Conservation (phyloP, 495 filamentous ascomycete genomes). For the Talaromyces liani region DNA sequence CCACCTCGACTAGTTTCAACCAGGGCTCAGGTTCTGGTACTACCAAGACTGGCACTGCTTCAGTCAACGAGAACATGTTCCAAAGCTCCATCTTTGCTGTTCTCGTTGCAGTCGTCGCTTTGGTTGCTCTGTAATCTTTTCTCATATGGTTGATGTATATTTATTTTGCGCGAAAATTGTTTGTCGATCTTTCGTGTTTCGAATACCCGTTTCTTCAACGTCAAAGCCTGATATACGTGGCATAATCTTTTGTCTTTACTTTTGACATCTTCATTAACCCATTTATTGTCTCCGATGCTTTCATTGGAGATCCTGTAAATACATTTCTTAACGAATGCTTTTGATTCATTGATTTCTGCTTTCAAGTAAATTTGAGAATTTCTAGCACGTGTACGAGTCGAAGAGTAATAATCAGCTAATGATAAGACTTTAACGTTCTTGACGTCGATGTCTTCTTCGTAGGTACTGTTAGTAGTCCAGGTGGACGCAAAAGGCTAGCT, state of each 20-base stretch:
- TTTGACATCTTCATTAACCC: not conserved
- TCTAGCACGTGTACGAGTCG: not conserved
- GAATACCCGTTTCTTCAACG: slow-evolving; percentile 2
- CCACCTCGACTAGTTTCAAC: slow-evolving; percentile 21
- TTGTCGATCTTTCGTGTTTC: slow-evolving; percentile 10
- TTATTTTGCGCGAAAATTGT: slow-evolving; percentile 10
- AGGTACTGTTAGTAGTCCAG: too few species aligned
- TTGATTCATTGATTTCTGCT: not conserved
- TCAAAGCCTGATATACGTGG: not conserved
- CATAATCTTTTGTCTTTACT: slow-evolving; percentile 1
- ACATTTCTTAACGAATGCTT: not conserved
- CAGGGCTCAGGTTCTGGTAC: slow-evolving; percentile 12
- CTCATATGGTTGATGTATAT: slow-evolving; percentile 10
- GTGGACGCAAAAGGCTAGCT: not conserved
- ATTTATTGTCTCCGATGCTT: not conserved
- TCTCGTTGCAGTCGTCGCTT: slow-evolving; percentile 45
- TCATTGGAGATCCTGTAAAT: not conserved
- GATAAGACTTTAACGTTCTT: too few species aligned
- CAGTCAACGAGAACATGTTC: slow-evolving; percentile 37
- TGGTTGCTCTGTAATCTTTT: slow-evolving; percentile 43
- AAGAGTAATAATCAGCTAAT: not conserved
- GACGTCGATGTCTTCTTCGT: too few species aligned
- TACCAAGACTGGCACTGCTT: slow-evolving; percentile 26
- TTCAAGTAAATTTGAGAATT: not conserved
- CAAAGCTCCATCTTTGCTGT: slow-evolving; percentile 50